Percentiles rank a stretch among this genome's conserved stretches.
Evolutionary conservation across 2,329 filamentous ascomycete species (phyloP).

Genomic region (Aulographum hederae): DNA sequence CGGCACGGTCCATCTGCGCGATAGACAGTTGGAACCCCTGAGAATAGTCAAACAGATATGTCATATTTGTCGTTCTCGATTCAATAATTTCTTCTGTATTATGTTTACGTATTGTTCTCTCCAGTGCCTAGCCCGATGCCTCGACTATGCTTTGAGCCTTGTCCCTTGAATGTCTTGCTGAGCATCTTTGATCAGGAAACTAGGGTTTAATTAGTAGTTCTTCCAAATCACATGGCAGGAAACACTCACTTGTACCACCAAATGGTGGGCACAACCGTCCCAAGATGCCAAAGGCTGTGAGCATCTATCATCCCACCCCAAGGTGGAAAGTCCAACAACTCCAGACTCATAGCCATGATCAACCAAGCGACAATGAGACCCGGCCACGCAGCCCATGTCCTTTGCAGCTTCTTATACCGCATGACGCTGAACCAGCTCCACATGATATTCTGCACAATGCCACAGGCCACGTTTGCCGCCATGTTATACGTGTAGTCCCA

Average conservation of each 20-base stretch:
- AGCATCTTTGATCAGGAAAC: constrained; percentile 74
- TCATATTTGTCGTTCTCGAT: no score
- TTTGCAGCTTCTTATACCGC: constrained; percentile 52
- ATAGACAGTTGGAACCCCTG: no score
- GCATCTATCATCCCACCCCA: constrained; percentile 71
- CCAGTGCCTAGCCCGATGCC: no score
- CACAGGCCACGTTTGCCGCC: constrained; percentile 75
- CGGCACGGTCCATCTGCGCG: no score
- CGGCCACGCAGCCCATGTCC: constrained; percentile 74
- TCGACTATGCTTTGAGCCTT: constrained; percentile 46
- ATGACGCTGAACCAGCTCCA: constrained; percentile 73
- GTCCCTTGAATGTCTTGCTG: constrained; percentile 61
- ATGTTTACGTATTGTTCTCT: no score
- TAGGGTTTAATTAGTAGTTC: constrained; percentile 18
- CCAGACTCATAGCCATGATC: constrained; percentile 83
- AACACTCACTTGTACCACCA: constrained; percentile 83
- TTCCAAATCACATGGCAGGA: constrained; percentile 5
- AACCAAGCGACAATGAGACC: constrained; percentile 85
- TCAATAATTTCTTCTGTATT: no score
- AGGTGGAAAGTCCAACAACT: constrained; percentile 86
- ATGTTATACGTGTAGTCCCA: constrained; percentile 99
- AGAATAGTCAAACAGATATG: no score
- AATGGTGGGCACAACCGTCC: constrained; percentile 72
- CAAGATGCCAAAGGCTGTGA: constrained; percentile 88
- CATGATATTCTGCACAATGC: constrained; percentile 60